phyloP scores from a whole-genome alignment of 768 basidiomycete species.

The Paxillus ammoniavirescens region DNA sequence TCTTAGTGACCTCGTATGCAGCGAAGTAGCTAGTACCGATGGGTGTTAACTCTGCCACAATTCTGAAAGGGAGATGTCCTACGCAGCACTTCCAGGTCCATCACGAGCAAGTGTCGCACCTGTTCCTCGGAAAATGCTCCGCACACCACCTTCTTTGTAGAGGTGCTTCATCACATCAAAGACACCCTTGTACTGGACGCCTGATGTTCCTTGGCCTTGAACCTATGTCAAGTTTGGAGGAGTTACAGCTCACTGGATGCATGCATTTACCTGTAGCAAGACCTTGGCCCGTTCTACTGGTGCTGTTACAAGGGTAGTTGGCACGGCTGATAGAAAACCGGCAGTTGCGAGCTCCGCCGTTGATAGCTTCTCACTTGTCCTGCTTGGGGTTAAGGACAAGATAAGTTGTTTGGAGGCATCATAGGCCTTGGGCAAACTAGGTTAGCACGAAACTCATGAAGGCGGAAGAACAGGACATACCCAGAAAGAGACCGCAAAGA shows the following conservation, averaged over 20 bases:
- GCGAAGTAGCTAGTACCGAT: constrained; percentile 78
- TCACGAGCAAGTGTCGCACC: constrained; percentile 93
- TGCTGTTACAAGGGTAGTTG: constrained; percentile 88
- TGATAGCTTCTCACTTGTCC: constrained; percentile 60
- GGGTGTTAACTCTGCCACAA: constrained; percentile 5
- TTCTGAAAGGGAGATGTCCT: constrained; percentile 32
- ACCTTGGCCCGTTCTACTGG: constrained; percentile 98
- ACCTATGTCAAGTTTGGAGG: constrained; percentile 47
- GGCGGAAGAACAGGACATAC: constrained; percentile 40
- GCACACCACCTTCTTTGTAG: constrained; percentile 90
- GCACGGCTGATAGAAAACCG: constrained; percentile 92
- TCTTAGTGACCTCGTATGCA: constrained; percentile 93
- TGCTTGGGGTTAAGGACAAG: constrained; percentile 72
- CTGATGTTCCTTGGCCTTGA: constrained; percentile 79
- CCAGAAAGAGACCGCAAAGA: constrained; percentile 98
- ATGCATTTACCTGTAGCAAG: constrained; percentile 68
- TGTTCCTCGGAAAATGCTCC: constrained; percentile 90
- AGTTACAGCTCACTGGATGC: background rate
- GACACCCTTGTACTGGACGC: constrained; percentile 83
- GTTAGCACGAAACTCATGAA: constrained; percentile 7
- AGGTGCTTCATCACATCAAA: constrained; percentile 86
- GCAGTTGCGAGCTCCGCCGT: constrained; percentile 83
- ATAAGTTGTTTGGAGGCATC: constrained; percentile 91
- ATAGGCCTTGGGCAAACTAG: constrained; percentile 63
- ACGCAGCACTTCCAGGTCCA: constrained; percentile 96